Conservation (phyloP, 176 grass and related monocot genomes). For the Aegilops bicornis region DNA sequence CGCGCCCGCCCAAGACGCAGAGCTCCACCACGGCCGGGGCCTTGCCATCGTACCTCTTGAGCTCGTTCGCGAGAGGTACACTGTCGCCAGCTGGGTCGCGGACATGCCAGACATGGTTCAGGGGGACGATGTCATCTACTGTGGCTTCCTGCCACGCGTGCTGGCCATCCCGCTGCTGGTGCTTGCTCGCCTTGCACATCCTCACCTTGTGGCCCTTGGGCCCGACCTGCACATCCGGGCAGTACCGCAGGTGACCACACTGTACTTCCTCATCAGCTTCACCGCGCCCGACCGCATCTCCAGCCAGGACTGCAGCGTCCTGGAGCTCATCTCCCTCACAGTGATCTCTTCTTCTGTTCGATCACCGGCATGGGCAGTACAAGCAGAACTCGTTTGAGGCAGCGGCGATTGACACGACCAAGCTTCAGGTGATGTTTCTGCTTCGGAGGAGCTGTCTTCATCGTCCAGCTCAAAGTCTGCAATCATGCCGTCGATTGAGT, state of each 20-base stretch:
- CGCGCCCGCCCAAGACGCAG: constrained; percentile 49
- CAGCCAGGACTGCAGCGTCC: constrained; percentile 52
- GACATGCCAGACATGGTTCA: constrained; percentile 68
- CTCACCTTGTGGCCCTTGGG: constrained; percentile 77
- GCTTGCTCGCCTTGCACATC: constrained; percentile 71
- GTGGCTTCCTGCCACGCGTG: constrained; percentile 76
- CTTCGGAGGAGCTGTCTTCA: neutral
- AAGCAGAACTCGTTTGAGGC: neutral
- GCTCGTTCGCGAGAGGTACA: constrained; percentile 41
- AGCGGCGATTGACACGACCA: neutral
- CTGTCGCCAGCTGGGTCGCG: neutral
- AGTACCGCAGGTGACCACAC: constrained; percentile 63
- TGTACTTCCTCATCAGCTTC: constrained; percentile 61
- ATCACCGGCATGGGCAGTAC: neutral
- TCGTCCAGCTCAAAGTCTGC: constrained; percentile 57
- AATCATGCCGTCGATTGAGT: constrained; percentile 69
- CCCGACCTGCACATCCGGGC: constrained; percentile 72
- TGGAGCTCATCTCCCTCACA: constrained; percentile 22
- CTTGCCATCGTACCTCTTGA: constrained; percentile 84
- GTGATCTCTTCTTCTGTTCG: neutral
- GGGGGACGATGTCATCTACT: constrained; percentile 59
- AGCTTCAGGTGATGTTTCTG: neutral
- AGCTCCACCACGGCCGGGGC: constrained; percentile 61
- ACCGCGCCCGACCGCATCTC: constrained; percentile 47
- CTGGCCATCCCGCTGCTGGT: constrained; percentile 61